A percentile compares a stretch with the other conserved stretches of the same genome.
Evolutionary conservation across 192 early-diverging fungal species (phyloP).

Genomic region (Mortierella hygrophila): DNA sequence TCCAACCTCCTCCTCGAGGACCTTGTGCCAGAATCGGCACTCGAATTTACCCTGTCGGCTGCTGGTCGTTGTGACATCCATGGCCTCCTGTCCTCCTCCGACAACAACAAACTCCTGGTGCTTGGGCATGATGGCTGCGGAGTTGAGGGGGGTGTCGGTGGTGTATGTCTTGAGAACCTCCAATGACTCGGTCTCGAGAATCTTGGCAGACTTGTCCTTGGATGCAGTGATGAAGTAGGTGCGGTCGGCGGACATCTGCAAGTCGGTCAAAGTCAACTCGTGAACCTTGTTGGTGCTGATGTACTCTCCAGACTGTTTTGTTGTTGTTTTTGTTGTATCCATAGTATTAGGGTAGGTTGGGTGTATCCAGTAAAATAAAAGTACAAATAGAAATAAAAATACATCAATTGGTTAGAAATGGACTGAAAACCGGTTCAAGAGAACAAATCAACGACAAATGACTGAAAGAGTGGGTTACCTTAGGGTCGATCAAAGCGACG

Average conservation of each 20-base stretch:
- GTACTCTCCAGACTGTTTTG: slow-evolving; percentile 74
- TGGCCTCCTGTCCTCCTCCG: slow-evolving; percentile 99
- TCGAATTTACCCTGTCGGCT: slow-evolving; percentile 97
- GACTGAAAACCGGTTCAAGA: not conserved
- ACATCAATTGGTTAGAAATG: not conserved
- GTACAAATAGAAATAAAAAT: not conserved
- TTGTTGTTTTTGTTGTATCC: not conserved
- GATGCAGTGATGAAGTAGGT: slow-evolving; percentile 96
- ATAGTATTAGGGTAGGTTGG: not conserved
- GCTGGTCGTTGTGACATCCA: slow-evolving; percentile 94
- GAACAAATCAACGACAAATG: not conserved
- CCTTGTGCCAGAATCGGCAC: slow-evolving; percentile 96
- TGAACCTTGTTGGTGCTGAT: slow-evolving; percentile 78
- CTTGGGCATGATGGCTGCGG: slow-evolving; percentile 90
- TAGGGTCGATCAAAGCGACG: slow-evolving; percentile 90
- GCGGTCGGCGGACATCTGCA: slow-evolving; percentile 92
- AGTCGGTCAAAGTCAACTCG: slow-evolving; percentile 82
- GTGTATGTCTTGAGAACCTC: slow-evolving; percentile 86
- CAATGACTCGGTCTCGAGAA: slow-evolving; percentile 90
- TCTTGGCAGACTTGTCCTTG: slow-evolving; percentile 92
- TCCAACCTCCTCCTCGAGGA: slow-evolving; percentile 97
- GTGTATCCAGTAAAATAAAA: not conserved
- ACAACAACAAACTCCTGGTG: slow-evolving; percentile 85
- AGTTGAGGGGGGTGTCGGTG: slow-evolving; percentile 92
- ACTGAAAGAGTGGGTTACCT: slow-evolving; percentile 54